These are phyloP conservation scores for Phlyctochytrium bullatum DNA, from an alignment of 192 early-diverging fungal genomes.

Conservation along the genomic window DNA sequence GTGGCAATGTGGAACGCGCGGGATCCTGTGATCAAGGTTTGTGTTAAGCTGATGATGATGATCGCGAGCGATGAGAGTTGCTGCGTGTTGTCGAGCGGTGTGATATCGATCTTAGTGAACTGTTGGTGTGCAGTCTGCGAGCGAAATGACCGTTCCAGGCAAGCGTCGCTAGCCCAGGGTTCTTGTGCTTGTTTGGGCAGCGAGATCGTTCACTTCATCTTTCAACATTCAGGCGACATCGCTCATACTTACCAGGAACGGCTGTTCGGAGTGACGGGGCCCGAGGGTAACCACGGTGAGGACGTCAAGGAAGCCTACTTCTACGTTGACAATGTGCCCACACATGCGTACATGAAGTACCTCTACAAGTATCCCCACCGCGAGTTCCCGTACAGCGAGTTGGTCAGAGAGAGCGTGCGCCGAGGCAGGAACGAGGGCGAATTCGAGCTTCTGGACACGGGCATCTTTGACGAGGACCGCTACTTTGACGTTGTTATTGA, in stretches of 20 bases:
- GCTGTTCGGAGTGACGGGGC: conserved; percentile 30
- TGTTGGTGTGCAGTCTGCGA: too few relatives aligned
- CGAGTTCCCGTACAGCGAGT: conserved; percentile 32
- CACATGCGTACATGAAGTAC: conserved; percentile 7
- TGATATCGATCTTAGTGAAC: too few relatives aligned
- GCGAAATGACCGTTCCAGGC: too few relatives aligned
- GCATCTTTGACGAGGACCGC: conserved; percentile 23
- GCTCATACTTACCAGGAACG: too few relatives aligned
- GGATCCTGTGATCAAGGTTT: conserved; percentile 29
- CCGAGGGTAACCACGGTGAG: conserved; percentile 35
- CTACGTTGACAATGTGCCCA: conserved; percentile 32
- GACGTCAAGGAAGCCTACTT: conserved; percentile 36
- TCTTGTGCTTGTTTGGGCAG: too few relatives aligned
- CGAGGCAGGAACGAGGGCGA: conserved; percentile 22
- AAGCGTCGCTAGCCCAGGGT: too few relatives aligned
- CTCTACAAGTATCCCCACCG: conserved; percentile 37
- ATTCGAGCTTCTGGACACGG: conserved; percentile 31
- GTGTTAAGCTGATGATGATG: background rate
- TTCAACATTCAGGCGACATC: too few relatives aligned
- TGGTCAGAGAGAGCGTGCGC: conserved; percentile 17
- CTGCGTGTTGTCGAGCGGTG: too few relatives aligned
- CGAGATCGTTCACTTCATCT: too few relatives aligned
- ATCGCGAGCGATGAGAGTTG: background rate
- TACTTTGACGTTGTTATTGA: conserved; percentile 35
- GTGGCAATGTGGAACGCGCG: conserved; percentile 33